Evolutionary conservation across 257 asterid species (phyloP).

Genomic region (Solanum pinnatisectum): DNA sequence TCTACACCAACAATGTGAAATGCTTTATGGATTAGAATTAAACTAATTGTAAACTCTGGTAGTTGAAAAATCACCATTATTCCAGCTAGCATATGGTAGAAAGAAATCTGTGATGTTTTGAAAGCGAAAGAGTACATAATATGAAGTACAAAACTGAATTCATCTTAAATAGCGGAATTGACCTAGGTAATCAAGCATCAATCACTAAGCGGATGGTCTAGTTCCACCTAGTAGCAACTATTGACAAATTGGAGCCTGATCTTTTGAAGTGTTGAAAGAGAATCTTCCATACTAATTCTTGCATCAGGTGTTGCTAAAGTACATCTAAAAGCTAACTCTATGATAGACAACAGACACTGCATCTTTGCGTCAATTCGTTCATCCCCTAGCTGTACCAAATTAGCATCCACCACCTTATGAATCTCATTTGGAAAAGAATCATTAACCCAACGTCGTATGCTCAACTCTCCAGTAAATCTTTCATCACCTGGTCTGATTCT

Average conservation of each 20-base stretch:
- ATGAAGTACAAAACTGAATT: no score
- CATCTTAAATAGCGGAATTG: no score
- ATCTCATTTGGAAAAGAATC: not conserved
- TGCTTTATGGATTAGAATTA: not conserved
- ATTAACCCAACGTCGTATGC: not conserved
- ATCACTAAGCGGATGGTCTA: no score
- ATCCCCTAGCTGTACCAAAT: not conserved
- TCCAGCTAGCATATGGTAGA: no score
- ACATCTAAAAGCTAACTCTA: not conserved
- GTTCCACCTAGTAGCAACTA: not conserved
- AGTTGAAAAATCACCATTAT: no score
- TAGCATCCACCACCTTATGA: not conserved
- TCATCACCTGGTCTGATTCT: not conserved
- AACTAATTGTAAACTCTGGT: no score
- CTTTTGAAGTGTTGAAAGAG: not conserved
- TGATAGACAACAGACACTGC: not conserved
- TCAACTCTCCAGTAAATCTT: not conserved
- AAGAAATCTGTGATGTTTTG: no score
- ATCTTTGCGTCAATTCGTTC: not conserved
- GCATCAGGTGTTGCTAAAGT: not conserved
- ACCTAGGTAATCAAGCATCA: no score
- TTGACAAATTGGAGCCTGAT: not conserved
- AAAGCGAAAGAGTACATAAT: no score
- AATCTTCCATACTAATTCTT: not conserved
- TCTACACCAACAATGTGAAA: not conserved